Conservation (phyloP, 345 rosid species). For the Salix exigua region DNA sequence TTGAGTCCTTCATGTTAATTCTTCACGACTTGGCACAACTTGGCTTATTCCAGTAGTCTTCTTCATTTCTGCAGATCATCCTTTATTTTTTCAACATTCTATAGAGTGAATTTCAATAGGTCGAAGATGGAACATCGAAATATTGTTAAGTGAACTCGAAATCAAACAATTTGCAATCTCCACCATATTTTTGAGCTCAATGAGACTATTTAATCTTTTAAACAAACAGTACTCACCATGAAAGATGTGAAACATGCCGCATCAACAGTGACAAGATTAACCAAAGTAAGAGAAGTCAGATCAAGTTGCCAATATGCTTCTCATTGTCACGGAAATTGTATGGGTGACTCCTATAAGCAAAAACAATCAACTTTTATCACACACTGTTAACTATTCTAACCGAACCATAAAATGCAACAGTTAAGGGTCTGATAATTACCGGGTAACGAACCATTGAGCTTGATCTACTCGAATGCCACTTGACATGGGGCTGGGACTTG, state of each 20-base stretch:
- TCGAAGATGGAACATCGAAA: too few species aligned
- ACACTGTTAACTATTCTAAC: too few species aligned
- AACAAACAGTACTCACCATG: background rate
- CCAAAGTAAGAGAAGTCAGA: constrained; percentile 1
- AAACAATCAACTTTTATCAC: constrained; percentile 6
- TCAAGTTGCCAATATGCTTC: constrained; percentile 68
- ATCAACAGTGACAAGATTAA: background rate
- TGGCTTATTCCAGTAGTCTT: too few species aligned
- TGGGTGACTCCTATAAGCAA: constrained; percentile 87
- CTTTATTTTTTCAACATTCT: too few species aligned
- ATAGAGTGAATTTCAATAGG: too few species aligned
- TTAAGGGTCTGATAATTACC: constrained; percentile 34
- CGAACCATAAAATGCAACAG: too few species aligned
- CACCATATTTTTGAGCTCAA: background rate
- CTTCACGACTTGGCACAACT: too few species aligned
- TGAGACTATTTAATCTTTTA: background rate
- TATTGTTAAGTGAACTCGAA: background rate
- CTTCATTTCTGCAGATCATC: too few species aligned
- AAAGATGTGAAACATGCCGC: constrained; percentile 4
- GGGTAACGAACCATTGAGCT: constrained; percentile 68
- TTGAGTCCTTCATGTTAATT: too few species aligned
- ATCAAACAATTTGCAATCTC: too few species aligned
- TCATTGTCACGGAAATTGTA: constrained; percentile 57
- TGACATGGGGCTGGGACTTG: constrained; percentile 52
- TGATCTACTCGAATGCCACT: constrained; percentile 54